phyloP scores from a whole-genome alignment of 2,329 filamentous ascomycete species.

The Arthrobotrys sphaeroides region DNA sequence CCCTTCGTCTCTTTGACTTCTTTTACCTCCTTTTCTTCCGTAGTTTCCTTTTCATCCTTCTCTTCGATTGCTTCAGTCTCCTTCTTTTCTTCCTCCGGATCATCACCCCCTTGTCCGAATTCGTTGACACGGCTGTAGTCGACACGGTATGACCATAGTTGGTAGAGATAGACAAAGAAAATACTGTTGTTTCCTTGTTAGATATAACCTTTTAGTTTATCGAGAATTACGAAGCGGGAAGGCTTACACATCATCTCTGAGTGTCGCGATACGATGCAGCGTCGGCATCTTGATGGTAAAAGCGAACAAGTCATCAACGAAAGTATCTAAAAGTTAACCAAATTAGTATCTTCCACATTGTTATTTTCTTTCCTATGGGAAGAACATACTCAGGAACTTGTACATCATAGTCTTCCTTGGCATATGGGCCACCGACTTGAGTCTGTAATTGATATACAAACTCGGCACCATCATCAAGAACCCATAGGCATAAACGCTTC shows the following conservation, averaged over 20 bases:
- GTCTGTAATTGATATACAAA: constrained; percentile 98
- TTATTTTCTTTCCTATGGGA: not conserved
- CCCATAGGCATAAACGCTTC: constrained; percentile 87
- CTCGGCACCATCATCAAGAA: constrained; percentile 99
- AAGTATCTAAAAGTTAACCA: constrained; percentile 80
- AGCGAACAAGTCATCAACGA: constrained; percentile 97
- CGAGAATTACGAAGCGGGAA: not conserved
- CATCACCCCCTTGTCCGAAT: constrained; percentile 98
- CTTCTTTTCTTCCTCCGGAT: constrained; percentile 70
- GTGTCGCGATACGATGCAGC: constrained; percentile 87
- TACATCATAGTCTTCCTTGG: constrained; percentile 83
- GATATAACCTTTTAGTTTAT: not conserved
- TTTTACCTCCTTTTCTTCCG: constrained; percentile 57
- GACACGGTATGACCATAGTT: constrained; percentile 88
- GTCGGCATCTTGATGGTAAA: constrained; percentile 99
- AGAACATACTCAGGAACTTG: constrained; percentile 54
- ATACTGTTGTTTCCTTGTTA: constrained; percentile 64
- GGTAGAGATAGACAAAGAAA: constrained; percentile 97
- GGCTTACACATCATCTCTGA: constrained; percentile 80
- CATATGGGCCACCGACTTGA: constrained; percentile 97
- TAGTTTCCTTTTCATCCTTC: constrained; percentile 57
- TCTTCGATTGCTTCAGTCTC: constrained; percentile 29
- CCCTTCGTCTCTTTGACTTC: constrained; percentile 59
- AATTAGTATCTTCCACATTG: not conserved
- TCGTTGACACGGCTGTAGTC: constrained; percentile 95